Evolutionary conservation across 1,284 basidiomycete species (phyloP).

Genomic region (Anthracocystis setariae): DNA sequence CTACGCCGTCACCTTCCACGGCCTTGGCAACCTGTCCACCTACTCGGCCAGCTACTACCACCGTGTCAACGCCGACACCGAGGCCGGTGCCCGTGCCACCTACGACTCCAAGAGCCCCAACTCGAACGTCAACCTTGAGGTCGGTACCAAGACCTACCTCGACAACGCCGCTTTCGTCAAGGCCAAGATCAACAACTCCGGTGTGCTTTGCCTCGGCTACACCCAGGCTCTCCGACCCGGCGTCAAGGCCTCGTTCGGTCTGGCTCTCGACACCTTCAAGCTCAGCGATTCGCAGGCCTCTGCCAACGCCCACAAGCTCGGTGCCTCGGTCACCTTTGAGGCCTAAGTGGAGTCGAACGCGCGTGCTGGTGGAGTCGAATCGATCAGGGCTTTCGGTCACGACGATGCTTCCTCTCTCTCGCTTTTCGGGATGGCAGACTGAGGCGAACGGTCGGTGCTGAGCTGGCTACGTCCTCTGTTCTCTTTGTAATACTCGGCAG

Average conservation of each 20-base stretch:
- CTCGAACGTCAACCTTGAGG: constrained; percentile 89
- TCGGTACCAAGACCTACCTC: constrained; percentile 89
- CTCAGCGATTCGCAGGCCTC: constrained; percentile 64
- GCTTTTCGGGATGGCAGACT: constrained; percentile 9
- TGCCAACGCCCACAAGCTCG: constrained; percentile 71
- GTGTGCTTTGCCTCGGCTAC: constrained; percentile 65
- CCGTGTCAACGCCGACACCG: constrained; percentile 90
- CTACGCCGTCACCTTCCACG: constrained; percentile 95
- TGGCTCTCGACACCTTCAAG: constrained; percentile 67
- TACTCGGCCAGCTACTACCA: constrained; percentile 99
- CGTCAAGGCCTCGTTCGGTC: constrained; percentile 90
- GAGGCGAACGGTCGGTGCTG: not conserved
- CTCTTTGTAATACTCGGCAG: constrained; percentile 30
- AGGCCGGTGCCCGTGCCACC: constrained; percentile 88
- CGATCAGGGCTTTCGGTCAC: constrained; percentile 3
- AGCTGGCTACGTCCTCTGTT: not conserved
- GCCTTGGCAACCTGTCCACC: constrained; percentile 90
- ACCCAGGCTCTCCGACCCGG: constrained; percentile 74
- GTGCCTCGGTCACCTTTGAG: constrained; percentile 73
- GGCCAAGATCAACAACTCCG: constrained; percentile 96
- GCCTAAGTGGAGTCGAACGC: constrained; percentile 46
- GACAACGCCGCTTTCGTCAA: constrained; percentile 92
- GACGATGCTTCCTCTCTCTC: constrained; percentile 10
- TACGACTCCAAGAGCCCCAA: constrained; percentile 89
- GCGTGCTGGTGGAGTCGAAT: not conserved